phyloP scores from a whole-genome alignment of 331 rosid genomes.

The Quercus lobata region DNA sequence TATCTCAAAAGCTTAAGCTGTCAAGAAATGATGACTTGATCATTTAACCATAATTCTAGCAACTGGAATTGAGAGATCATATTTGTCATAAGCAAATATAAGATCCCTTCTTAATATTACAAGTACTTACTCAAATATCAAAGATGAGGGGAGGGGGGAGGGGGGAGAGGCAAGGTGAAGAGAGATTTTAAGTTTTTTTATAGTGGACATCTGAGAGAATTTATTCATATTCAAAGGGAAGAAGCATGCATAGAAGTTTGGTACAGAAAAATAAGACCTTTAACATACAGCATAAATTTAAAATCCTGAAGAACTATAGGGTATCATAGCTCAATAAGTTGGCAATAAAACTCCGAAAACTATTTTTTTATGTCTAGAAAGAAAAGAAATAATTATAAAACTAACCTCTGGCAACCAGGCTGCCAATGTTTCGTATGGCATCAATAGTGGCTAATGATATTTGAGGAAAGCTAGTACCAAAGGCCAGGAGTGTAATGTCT shows the following conservation, averaged over 20 bases:
- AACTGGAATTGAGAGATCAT: not conserved
- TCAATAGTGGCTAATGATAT: conserved; percentile 94
- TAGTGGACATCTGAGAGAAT: not conserved
- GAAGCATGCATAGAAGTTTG: not conserved
- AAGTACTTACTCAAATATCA: not conserved
- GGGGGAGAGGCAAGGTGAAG: not conserved
- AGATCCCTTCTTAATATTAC: not conserved
- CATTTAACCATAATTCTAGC: too few relatives aligned
- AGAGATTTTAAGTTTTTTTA: not conserved
- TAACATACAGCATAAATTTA: conserved; percentile 1
- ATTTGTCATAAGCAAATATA: not conserved
- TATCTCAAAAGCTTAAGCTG: too few relatives aligned
- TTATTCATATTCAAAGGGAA: not conserved
- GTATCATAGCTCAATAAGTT: not conserved
- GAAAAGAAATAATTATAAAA: conserved; percentile 23
- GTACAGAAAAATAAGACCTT: not conserved
- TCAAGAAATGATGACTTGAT: too few relatives aligned
- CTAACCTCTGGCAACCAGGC: conserved; percentile 89
- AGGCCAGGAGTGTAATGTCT: conserved; percentile 86
- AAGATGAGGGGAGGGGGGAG: not conserved
- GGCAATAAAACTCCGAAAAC: conserved; percentile 8
- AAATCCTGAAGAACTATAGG: not conserved
- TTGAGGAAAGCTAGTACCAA: conserved; percentile 99
- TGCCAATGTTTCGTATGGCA: conserved; percentile 76
- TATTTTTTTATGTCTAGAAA: conserved; percentile 7